Evolutionary conservation across 2,329 filamentous ascomycete species (phyloP), one percentile per base, ranked within the genome.

Genomic region (Cordyceps tenuipes): DNA sequence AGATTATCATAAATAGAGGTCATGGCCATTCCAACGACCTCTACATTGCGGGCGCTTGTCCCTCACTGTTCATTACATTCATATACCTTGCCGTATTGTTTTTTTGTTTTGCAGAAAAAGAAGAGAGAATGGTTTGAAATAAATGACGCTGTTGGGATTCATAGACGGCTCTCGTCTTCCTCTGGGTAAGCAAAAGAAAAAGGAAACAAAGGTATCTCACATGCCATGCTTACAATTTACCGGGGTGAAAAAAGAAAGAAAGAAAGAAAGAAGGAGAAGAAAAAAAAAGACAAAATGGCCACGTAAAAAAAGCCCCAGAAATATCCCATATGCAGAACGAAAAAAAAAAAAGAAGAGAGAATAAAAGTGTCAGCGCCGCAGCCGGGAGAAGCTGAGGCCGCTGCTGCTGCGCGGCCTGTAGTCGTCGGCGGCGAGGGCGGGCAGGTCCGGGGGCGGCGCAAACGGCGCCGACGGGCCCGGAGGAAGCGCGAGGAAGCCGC

Each of bases 401-500:
- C 53, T 19, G 26, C 54, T 62, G 51, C 61, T 62, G 21, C 60
- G 50, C 17, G 60, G 62, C 10, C 64, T 55, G 53, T 61, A 48
- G 39, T 63, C 64, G 23, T 59, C 64, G 15, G 3, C 10, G 3
- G 51, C 51, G 26, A 56, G 58, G 19, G 49, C 44, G 13, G 56
- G 51, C 9, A 62, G 31, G 13, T 62, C 60, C 56, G 39, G 65
- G 65, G 34, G 47, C 59, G 17, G 60, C n/a, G 53, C 53, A 43
- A 48, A 55, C 0, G 60, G 60, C 19, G 8, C 12, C 31, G 51
- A n/a, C 65, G 4, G 64, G 62, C 5, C 71, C 73, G 4, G 82
- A 31, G 4, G 82, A 31, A 85, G 70, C 7, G 81, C 77, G 60
- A 84, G 67, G 65, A 84, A 85, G 13, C 77, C 77, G 6, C 81